Percentiles rank a stretch among this genome's conserved stretches.
These are phyloP conservation scores for Mortierella sp. DNA, from an alignment of 371 early-diverging fungal genomes.

Conservation along the genomic window DNA sequence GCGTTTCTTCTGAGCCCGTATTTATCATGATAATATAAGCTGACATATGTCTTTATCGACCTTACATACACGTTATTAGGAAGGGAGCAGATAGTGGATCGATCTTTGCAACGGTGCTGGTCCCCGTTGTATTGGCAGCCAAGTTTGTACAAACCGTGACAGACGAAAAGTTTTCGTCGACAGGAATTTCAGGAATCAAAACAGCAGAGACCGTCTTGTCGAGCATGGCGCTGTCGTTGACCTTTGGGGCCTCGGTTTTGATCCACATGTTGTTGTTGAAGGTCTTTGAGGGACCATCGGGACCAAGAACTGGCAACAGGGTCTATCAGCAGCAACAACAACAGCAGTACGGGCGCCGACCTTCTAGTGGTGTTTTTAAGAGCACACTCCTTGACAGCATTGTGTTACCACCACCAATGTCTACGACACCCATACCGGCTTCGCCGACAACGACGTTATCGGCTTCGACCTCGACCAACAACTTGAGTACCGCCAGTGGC, in stretches of 20 bases:
- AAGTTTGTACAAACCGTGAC: conserved; percentile 55
- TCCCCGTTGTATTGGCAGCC: conserved; percentile 49
- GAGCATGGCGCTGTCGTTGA: conserved; percentile 49
- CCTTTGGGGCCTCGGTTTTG: conserved; percentile 49
- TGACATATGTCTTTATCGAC: background rate
- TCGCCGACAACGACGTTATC: conserved; percentile 12
- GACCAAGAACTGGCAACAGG: conserved; percentile 8
- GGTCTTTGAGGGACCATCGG: conserved; percentile 39
- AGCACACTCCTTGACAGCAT: conserved; percentile 40
- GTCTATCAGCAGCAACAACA: background rate
- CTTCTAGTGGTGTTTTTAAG: conserved; percentile 4
- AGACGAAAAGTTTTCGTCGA: conserved; percentile 40
- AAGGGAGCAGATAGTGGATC: conserved; percentile 57
- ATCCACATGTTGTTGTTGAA: conserved; percentile 55
- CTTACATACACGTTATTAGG: conserved; percentile 17
- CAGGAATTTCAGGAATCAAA: conserved; percentile 29
- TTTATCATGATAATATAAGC: background rate
- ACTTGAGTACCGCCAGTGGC: conserved; percentile 21
- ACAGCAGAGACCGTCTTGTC: conserved; percentile 45
- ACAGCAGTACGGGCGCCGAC: conserved; percentile 1
- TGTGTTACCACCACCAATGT: conserved; percentile 34
- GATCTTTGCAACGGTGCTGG: conserved; percentile 52
- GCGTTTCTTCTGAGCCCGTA: background rate
- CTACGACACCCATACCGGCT: conserved; percentile 20
- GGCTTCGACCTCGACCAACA: conserved; percentile 42